Base-by-base conservation (phyloP, 1,284 basidiomycete species). In the Moesziomyces antarcticus region DNA sequence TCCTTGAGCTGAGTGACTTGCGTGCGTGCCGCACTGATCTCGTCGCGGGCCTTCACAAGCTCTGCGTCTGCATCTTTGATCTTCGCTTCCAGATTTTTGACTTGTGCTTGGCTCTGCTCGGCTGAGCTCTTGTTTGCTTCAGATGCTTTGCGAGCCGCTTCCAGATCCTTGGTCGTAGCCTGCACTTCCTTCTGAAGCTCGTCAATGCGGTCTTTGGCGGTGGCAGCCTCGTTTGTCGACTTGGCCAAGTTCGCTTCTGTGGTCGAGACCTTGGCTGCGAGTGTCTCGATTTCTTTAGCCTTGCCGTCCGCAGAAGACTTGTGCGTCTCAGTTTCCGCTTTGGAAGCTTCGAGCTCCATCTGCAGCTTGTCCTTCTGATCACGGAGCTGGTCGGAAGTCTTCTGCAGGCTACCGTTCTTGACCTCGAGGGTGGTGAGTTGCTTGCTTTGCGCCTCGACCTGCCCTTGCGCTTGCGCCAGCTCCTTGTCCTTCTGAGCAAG, bases 161-260 rank as follows among this genome's bases (percentile, higher is more conserved):
- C 47, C 22, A 71, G 51, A 20, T 61, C 57, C 35, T 65, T 58
- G 2, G 33, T n/a, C 27, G 43, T 48, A 20, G 47, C 54, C 52
- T 65, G 53, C n/a, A 71, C 11, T n/a, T 58, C 48, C 27, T 49
- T 56, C 20, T 62, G 27, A 1, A 71, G 56, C 49, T 61, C 35
- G 22, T 61, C 58, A 22, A 48, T 53, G 40, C 45, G 62, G 24
- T 52, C 10, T 35, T 66, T 58, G 41, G 49, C 50, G 18, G 52
- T 51, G 46, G 47, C 48, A 6, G 45, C 51, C n/a, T 48, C 62
- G 6, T 52, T 62, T 1, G 43, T 42, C 22, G 57, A 49, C 51
- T 64, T 65, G 44, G 50, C 20, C 35, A 64, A 42, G 43, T 20
- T 54, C 1, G 61, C 25, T 27, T 70, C 61, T 5, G 57, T 44